Base-by-base conservation (phyloP, 2,329 filamentous ascomycete genomes). In the Colletotrichum scovillei region DNA sequence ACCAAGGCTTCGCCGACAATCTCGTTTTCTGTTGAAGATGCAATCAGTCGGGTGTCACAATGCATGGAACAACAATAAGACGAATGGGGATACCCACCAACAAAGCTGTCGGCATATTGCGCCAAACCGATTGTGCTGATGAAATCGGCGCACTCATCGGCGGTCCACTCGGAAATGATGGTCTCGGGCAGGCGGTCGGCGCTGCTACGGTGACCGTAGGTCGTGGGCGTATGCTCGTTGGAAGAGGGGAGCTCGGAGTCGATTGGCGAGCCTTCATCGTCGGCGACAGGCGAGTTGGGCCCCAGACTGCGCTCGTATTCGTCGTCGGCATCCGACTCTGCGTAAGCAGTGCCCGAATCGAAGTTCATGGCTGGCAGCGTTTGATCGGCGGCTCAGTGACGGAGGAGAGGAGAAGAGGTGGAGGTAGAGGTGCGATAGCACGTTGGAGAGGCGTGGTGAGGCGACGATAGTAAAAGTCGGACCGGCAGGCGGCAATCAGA, bases 1-100 rank as follows among this genome's bases (percentile, higher is more conserved):
- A 98, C 91, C 75, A 99, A 87, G 65, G 94, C 96, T 81, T 98
- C 95, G 76, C 97, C 97, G 49, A 95, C 93, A 78, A 99, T 97
- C 76, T 95, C 95, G 80, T 99, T 97, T 79, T 98, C 97, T 97
- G 81, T 69, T 30, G 57, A 53, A 72, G 32, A 52, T 16, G 57
- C 46, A 59, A 30, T 73, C 63, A 32, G 53, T 16, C 38, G 60
- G 26, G 24, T n/a, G 30, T 63, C 28, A 26, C 46, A 26, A 28
- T 26, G n/a, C 42, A 49, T n/a, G 19, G 16, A 49, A 49, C 19
- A 22, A 19, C n/a, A n/a, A n/a, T 19, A n/a, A 49, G 19, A 32
- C 19, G 38, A 76, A 53, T 14, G 14, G 38, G 38, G 38, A 53
- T 65, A 88, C 92, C 79, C 86, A 97, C 95, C 94, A 83, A 97